phyloP scores from a whole-genome alignment of 345 rosid species.

The Gossypium herbaceum region DNA sequence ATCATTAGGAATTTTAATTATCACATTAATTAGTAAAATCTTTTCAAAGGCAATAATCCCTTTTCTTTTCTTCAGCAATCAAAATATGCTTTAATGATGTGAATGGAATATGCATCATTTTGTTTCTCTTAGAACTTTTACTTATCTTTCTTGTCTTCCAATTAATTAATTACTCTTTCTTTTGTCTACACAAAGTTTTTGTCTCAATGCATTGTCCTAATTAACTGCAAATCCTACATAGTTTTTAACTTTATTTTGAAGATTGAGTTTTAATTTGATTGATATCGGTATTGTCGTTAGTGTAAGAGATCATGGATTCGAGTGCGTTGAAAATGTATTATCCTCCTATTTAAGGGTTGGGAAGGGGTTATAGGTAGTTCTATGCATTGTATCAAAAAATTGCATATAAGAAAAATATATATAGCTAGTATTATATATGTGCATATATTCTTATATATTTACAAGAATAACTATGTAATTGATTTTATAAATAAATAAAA shows the following conservation, averaged over 20 bases:
- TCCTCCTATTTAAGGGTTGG: rapidly evolving
- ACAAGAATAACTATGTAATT: too few species aligned
- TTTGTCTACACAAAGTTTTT: not conserved
- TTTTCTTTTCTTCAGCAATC: not conserved
- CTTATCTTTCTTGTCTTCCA: not conserved
- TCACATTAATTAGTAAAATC: not conserved
- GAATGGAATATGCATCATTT: conserved; percentile 7
- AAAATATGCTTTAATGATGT: conserved; percentile 6
- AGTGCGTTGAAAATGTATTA: too few species aligned
- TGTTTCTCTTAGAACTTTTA: not conserved
- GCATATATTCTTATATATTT: too few species aligned
- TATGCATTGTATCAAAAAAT: too few species aligned
- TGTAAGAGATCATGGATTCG: too few species aligned
- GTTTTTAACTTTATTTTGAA: not conserved
- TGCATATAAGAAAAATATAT: too few species aligned
- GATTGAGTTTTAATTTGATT: too few species aligned
- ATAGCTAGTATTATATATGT: too few species aligned
- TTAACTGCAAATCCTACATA: not conserved
- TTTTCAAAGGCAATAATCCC: not conserved
- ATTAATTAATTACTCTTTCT: not conserved
- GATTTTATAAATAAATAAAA: too few species aligned
- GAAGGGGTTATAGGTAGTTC: too few species aligned
- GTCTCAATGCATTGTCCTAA: conserved; percentile 2
- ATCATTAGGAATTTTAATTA: not conserved
- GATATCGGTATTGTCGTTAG: too few species aligned